Evolutionary conservation across 139 green algal genomes (phyloP).

Genomic region (Coccomyxa sp.): DNA sequence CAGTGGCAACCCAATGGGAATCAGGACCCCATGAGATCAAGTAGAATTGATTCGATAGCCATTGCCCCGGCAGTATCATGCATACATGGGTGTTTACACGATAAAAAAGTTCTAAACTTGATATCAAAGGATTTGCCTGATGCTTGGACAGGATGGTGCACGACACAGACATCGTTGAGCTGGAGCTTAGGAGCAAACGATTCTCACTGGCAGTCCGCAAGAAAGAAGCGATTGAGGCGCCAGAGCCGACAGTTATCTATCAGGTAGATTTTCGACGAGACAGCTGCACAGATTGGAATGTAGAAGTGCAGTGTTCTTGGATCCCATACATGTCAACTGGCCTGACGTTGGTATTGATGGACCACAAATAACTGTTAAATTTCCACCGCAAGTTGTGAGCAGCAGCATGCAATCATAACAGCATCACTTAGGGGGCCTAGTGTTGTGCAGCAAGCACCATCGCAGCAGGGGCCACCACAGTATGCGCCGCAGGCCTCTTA

Average conservation of each 20-base stretch:
- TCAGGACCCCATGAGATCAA: too few species aligned
- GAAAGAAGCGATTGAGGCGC: conserved; percentile 69
- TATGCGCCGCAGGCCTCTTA: neutral
- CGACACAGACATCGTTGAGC: conserved; percentile 92
- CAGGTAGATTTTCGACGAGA: conserved; percentile 5
- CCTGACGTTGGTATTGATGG: too few species aligned
- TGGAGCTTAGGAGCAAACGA: conserved; percentile 88
- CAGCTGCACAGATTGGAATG: too few species aligned
- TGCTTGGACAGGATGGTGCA: conserved; percentile 77
- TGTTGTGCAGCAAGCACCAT: neutral
- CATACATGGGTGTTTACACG: too few species aligned
- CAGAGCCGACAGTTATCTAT: conserved; percentile 35
- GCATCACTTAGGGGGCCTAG: too few species aligned
- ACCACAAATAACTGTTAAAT: neutral
- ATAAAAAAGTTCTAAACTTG: too few species aligned
- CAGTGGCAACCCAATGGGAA: too few species aligned
- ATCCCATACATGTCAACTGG: neutral
- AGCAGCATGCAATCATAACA: neutral
- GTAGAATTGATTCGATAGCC: too few species aligned
- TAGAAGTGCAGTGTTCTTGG: too few species aligned
- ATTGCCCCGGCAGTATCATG: too few species aligned
- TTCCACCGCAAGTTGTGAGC: neutral
- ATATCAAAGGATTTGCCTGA: too few species aligned
- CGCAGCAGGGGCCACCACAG: neutral
- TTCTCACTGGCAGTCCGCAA: conserved; percentile 88